These are phyloP conservation scores for Puya raimondii DNA, from an alignment of 176 grass and related monocot species.

Conservation along the genomic window DNA sequence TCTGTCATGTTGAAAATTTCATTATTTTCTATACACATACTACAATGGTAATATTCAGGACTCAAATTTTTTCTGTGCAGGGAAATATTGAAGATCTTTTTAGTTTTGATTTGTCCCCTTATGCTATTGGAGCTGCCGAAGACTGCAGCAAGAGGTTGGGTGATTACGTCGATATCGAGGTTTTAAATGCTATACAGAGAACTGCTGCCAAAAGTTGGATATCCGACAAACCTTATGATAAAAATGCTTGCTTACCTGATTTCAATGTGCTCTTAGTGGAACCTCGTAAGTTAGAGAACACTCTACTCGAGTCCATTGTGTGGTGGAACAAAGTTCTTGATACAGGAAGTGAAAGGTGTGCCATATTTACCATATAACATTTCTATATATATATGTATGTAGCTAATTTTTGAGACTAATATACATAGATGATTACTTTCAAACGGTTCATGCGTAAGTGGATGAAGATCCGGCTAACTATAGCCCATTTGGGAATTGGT, in stretches of 20 bases:
- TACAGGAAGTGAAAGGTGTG: constrained; percentile 43
- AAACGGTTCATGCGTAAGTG: too few species aligned
- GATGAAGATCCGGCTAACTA: too few species aligned
- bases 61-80: constrained; percentile 16
- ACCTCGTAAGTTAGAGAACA: constrained; percentile 41
- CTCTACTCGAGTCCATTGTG: constrained; percentile 34
- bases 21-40: neutral
- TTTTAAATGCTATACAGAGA: constrained; percentile 66
- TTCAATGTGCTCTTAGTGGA: constrained; percentile 61
- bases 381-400: neutral
- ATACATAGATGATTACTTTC: neutral
- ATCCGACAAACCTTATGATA: constrained; percentile 45
- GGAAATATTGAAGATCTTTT: constrained; percentile 68
- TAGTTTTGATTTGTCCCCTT: constrained; percentile 43
- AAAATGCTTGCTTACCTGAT: constrained; percentile 58
- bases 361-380: neutral
- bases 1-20: too few species aligned
- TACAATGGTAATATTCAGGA: neutral
- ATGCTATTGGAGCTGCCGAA: constrained; percentile 48
- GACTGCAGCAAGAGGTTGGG: constrained; percentile 52
- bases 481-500: too few species aligned
- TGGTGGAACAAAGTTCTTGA: constrained; percentile 55
- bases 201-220: constrained; percentile 36
- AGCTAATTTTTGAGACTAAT: neutral
- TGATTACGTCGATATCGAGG: constrained; percentile 62